Percentiles rank a stretch among this genome's conserved stretches.
Evolutionary conservation across 2,329 filamentous ascomycete genomes (phyloP).

Genomic region (Cladosporium cucumerinum): DNA sequence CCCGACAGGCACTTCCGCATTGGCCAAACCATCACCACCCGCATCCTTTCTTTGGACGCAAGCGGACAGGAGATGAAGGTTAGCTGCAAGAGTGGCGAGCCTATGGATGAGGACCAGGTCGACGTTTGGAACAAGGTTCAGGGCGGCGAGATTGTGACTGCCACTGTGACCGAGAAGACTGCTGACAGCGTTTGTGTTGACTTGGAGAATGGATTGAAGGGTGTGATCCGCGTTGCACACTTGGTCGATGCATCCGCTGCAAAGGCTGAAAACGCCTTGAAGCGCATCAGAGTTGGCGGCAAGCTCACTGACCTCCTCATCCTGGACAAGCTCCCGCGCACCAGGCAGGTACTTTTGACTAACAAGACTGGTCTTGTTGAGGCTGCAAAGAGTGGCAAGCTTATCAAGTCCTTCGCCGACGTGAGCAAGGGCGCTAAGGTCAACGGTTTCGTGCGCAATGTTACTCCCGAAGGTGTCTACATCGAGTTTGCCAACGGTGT

Average conservation of each 20-base stretch:
- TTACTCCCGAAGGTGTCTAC: slow-evolving; percentile 77
- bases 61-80: slow-evolving; percentile 72
- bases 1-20: slow-evolving; percentile 83
- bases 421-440: slow-evolving; percentile 66
- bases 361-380: slow-evolving; percentile 80
- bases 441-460: slow-evolving; percentile 79
- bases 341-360: slow-evolving; percentile 70
- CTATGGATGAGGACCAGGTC: slow-evolving; percentile 73
- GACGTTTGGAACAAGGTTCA: slow-evolving; percentile 68
- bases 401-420: slow-evolving; percentile 70
- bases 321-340: slow-evolving; percentile 77
- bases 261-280: slow-evolving; percentile 73
- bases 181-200: slow-evolving; percentile 59
- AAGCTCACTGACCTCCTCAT: slow-evolving; percentile 77
- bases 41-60: slow-evolving; percentile 76
- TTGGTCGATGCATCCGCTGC: slow-evolving; percentile 78
- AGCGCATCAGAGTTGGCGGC: slow-evolving; percentile 81
- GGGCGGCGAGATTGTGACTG: slow-evolving; percentile 71
- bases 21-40: slow-evolving; percentile 88
- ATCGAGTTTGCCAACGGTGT: slow-evolving; percentile 80
- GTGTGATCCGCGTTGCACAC: slow-evolving; percentile 71
- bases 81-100: slow-evolving; percentile 85
- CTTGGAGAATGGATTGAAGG: slow-evolving; percentile 71
- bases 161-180: slow-evolving; percentile 55
- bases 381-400: slow-evolving; percentile 66